A percentile compares a stretch with the other conserved stretches of the same genome.
These are phyloP conservation scores for Aspergillus bridgeri DNA, from an alignment of 495 filamentous ascomycete genomes.

Conservation along the genomic window DNA sequence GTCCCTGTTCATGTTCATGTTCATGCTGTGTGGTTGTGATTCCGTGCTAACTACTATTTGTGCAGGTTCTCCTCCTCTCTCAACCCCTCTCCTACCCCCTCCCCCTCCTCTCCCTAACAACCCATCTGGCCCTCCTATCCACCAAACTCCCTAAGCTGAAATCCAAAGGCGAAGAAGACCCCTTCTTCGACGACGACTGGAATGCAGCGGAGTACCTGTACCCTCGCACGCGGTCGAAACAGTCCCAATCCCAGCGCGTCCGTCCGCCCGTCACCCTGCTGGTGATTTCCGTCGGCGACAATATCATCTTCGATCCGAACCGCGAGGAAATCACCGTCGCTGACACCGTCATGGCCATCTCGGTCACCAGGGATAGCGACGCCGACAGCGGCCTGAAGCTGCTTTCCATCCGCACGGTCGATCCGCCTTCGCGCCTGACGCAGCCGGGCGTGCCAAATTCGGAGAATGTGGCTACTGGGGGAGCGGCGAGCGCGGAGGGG, in stretches of 20 bases:
- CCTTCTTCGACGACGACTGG: constrained; percentile 99
- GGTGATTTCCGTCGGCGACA: constrained; percentile 79
- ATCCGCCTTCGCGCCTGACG: constrained; percentile 69
- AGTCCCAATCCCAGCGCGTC: constrained; percentile 24
- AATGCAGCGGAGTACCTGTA: constrained; percentile 74
- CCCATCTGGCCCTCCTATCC: constrained; percentile 89
- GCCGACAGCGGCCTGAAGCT: constrained; percentile 40
- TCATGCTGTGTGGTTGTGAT: not conserved
- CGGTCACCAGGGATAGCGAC: constrained; percentile 47
- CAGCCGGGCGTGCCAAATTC: constrained; percentile 66
- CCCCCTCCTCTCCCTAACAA: constrained; percentile 86
- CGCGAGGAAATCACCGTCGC: constrained; percentile 90
- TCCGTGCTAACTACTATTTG: constrained; percentile 8
- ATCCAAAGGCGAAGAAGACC: constrained; percentile 87
- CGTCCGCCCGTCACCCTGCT: constrained; percentile 84
- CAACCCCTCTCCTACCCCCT: constrained; percentile 88
- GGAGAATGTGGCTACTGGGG: constrained; percentile 61
- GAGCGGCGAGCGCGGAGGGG: constrained; percentile 32
- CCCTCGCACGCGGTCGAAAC: constrained; percentile 39
- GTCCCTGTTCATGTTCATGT: constrained; percentile 22
- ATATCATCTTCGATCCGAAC: constrained; percentile 89
- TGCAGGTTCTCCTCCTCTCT: constrained; percentile 86
- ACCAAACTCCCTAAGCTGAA: constrained; percentile 80
- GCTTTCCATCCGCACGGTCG: constrained; percentile 63
- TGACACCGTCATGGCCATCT: constrained; percentile 80